phyloP scores from a whole-genome alignment of 441 rosid species.

The Jatropha podagrica region DNA sequence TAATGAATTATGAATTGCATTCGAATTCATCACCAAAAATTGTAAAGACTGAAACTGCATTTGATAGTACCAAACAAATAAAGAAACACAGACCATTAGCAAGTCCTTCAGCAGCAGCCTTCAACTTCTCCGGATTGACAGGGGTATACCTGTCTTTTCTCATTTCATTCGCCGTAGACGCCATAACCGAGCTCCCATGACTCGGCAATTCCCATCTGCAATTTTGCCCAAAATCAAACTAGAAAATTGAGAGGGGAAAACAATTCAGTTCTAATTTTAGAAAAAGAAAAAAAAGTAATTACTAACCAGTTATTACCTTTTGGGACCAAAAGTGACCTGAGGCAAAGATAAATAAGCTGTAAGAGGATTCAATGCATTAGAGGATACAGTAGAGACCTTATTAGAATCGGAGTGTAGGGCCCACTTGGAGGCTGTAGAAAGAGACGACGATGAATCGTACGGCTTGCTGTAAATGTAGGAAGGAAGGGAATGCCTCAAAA shows the following conservation, averaged over 20 bases:
- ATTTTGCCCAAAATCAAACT: not conserved
- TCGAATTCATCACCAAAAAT: no score
- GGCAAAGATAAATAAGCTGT: constrained; percentile 78
- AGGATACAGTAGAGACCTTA: constrained; percentile 33
- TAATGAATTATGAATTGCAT: no score
- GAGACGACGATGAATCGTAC: constrained; percentile 62
- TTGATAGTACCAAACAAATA: not conserved
- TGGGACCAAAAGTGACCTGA: constrained; percentile 89
- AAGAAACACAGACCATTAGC: constrained; percentile 43
- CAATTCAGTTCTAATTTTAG: not conserved
- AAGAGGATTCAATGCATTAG: constrained; percentile 78
- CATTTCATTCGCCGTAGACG: constrained; percentile 85
- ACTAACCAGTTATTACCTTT: constrained; percentile 43
- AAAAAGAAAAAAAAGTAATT: no score
- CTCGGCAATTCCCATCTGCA: constrained; percentile 79
- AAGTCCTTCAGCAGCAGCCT: constrained; percentile 88
- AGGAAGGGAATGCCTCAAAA: constrained; percentile 78
- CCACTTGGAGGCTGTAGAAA: constrained; percentile 77
- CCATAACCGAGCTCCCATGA: constrained; percentile 44
- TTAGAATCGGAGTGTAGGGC: constrained; percentile 43
- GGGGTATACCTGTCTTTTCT: constrained; percentile 55
- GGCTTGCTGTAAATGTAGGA: constrained; percentile 52
- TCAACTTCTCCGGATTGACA: constrained; percentile 66
- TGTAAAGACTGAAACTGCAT: no score
- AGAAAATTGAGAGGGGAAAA: not conserved